A percentile compares a stretch with the other conserved stretches of the same genome.
phyloP scores from a whole-genome alignment of 23 red algal genomes.

The Cyanidioschyzon merolae region DNA sequence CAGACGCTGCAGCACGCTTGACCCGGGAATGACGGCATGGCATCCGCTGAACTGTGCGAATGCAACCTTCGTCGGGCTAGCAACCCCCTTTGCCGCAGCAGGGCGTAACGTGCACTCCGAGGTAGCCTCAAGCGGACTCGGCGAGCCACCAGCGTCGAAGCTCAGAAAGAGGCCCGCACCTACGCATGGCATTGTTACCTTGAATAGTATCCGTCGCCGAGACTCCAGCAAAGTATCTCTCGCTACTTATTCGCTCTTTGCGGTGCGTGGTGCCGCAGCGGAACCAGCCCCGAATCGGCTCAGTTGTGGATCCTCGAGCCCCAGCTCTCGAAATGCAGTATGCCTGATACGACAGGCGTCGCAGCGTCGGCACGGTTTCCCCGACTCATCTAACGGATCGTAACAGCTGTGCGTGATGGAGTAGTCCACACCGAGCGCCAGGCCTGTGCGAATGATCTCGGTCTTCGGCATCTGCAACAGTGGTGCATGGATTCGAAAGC shows the following conservation, averaged over 20 bases:
- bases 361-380: slow-evolving; percentile 51
- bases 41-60: no score
- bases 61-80: no score
- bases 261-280: neutral
- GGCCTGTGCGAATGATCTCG: slow-evolving; percentile 51
- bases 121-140: no score
- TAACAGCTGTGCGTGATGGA: slow-evolving; percentile 78
- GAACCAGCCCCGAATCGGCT: neutral
- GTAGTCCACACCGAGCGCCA: slow-evolving; percentile 70
- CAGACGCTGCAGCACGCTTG: no score
- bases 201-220: no score
- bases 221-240: no score
- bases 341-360: slow-evolving; percentile 61
- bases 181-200: no score
- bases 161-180: no score
- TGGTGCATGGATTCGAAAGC: slow-evolving; percentile 46
- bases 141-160: no score
- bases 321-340: slow-evolving; percentile 60
- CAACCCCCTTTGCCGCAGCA: no score
- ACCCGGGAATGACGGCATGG: no score
- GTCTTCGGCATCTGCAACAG: slow-evolving; percentile 51
- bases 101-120: no score
- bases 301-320: slow-evolving; percentile 15
- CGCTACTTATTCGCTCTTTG: neutral
- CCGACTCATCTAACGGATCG: slow-evolving; percentile 38